These are phyloP conservation scores for Lasiosphaeria miniovina DNA, from an alignment of 495 filamentous ascomycete species.

Conservation along the genomic window DNA sequence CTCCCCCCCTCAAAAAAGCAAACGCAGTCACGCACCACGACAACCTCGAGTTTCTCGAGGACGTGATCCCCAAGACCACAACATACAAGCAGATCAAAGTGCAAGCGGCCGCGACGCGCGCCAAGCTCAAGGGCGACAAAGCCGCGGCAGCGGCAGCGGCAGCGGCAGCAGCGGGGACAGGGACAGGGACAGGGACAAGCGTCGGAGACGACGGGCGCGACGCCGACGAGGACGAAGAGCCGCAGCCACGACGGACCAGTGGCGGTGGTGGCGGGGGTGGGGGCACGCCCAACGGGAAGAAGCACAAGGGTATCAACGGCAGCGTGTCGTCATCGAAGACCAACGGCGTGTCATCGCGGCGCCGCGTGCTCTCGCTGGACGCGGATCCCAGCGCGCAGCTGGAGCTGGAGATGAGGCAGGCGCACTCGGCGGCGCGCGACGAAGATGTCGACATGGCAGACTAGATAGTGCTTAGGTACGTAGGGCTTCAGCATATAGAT, in stretches of 20 bases:
- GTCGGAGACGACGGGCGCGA: background rate
- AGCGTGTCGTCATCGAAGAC: background rate
- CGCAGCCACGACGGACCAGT: too few species aligned
- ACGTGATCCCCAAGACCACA: constrained; percentile 82
- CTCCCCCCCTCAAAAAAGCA: constrained; percentile 44
- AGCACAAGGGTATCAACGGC: constrained; percentile 42
- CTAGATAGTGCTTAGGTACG: constrained; percentile 13
- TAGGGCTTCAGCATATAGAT: background rate
- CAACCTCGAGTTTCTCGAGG: constrained; percentile 91
- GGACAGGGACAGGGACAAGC: background rate
- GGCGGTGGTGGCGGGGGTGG: too few species aligned
- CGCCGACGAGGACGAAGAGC: background rate
- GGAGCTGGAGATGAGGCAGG: constrained; percentile 46
- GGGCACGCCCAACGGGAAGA: constrained; percentile 31
- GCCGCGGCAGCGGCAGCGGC: constrained; percentile 17
- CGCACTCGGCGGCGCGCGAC: constrained; percentile 29
- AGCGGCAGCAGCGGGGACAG: constrained; percentile 6
- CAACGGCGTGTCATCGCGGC: constrained; percentile 17
- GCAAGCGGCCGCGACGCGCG: constrained; percentile 38
- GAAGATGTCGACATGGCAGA: constrained; percentile 60
- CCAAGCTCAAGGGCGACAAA: constrained; percentile 36
- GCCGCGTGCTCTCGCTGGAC: constrained; percentile 19
- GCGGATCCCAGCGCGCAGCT: constrained; percentile 43
- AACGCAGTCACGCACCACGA: constrained; percentile 84
- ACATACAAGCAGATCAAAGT: constrained; percentile 78